Percentiles rank a stretch among this genome's conserved stretches.
Evolutionary conservation across 2,329 filamentous ascomycete species (phyloP).

Genomic region (Lithohypha guttulata): DNA sequence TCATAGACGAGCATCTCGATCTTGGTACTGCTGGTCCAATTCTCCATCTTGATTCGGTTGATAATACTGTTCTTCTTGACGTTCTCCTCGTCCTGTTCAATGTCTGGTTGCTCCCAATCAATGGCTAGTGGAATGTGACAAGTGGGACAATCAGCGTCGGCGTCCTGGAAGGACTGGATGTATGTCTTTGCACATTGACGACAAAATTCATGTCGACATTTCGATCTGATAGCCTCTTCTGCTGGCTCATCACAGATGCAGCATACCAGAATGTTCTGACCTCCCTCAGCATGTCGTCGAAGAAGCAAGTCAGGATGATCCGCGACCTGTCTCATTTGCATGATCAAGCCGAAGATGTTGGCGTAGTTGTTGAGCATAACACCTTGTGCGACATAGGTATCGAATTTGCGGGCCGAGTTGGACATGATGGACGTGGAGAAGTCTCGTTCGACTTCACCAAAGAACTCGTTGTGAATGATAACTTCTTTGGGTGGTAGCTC

Average conservation of each 20-base stretch:
- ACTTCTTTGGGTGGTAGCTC: slow-evolving; percentile 93
- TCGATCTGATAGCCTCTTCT: slow-evolving; percentile 84
- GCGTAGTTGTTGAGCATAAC: slow-evolving; percentile 96
- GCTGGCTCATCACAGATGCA: slow-evolving; percentile 94
- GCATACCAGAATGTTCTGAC: slow-evolving; percentile 83
- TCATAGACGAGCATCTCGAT: slow-evolving; percentile 95
- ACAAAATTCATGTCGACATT: slow-evolving; percentile 89
- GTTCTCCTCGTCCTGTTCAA: slow-evolving; percentile 76
- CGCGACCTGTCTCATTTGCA: slow-evolving; percentile 97
- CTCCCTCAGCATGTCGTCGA: slow-evolving; percentile 74
- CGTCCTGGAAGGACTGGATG: slow-evolving; percentile 59
- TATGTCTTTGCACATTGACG: slow-evolving; percentile 71
- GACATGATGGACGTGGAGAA: slow-evolving; percentile 95
- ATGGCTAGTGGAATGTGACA: slow-evolving; percentile 86
- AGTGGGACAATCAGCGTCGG: slow-evolving; percentile 58
- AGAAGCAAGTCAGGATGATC: slow-evolving; percentile 92
- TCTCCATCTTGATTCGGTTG: slow-evolving; percentile 96
- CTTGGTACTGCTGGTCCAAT: slow-evolving; percentile 97
- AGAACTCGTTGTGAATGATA: slow-evolving; percentile 86
- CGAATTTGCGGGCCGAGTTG: slow-evolving; percentile 76
- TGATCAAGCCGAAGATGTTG: slow-evolving; percentile 97
- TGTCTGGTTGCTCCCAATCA: slow-evolving; percentile 88
- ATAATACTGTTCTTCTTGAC: slow-evolving; percentile 96
- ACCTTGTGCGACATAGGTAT: slow-evolving; percentile 89
- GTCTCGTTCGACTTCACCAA: slow-evolving; percentile 90